A percentile compares a stretch with the other conserved stretches of the same genome.
These are phyloP conservation scores for Fusarium falciforme DNA, from an alignment of 2,329 filamentous ascomycete species.

Conservation along the genomic window DNA sequence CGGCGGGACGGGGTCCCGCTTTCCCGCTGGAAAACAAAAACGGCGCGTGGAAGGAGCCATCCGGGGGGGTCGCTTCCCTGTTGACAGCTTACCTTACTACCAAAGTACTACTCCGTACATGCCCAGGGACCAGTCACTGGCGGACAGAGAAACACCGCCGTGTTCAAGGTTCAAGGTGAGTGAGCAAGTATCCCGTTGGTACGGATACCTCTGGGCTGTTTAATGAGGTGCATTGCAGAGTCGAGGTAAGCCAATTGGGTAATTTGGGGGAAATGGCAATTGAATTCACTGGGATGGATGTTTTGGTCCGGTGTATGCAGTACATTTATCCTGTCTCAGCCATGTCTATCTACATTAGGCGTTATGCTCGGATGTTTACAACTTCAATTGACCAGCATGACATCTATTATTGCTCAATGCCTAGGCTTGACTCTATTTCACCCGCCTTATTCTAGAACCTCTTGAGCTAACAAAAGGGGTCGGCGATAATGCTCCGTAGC, in stretches of 20 bases:
- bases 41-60: constrained; percentile 14
- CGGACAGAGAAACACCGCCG: background rate
- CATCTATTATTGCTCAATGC: background rate
- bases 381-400: background rate
- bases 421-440: background rate
- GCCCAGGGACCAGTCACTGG: background rate
- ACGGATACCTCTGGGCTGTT: background rate
- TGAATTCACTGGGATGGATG: background rate
- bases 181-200: background rate
- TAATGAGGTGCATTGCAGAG: background rate
- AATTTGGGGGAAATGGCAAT: background rate
- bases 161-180: background rate
- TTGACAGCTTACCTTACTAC: constrained; percentile 12
- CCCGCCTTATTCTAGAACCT: background rate
- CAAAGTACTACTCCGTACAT: background rate
- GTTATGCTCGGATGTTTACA: background rate
- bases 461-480: background rate
- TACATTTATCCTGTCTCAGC: background rate
- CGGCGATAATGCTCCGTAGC: background rate
- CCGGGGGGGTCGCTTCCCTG: constrained; percentile 2
- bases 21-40: constrained; percentile 26
- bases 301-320: background rate
- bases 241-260: background rate
- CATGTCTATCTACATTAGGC: background rate
- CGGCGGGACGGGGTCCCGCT: constrained; percentile 28